Conservation (phyloP, 768 basidiomycete genomes). For the Termitomyces titanicus region DNA sequence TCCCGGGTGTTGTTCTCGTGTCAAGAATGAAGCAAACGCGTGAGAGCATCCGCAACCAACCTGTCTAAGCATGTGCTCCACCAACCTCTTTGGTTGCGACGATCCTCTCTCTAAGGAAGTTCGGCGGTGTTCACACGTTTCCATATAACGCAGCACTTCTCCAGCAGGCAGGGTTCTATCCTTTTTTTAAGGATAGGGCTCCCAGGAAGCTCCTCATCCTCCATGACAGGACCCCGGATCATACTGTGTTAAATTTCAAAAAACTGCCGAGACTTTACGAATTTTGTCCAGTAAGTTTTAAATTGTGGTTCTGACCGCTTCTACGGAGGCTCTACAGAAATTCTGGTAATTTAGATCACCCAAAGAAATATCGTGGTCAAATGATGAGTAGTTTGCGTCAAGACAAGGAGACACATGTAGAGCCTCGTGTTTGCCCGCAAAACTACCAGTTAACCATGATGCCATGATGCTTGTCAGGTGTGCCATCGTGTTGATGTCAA, state of each 20-base stretch:
- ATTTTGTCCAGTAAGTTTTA: neutral
- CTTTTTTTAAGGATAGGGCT: neutral
- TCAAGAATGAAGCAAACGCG: neutral
- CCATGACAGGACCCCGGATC: conserved; percentile 1
- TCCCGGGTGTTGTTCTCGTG: neutral
- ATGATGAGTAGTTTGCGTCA: neutral
- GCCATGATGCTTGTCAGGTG: too few species aligned
- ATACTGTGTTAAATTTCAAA: neutral
- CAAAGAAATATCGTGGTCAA: neutral
- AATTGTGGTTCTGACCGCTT: too few species aligned
- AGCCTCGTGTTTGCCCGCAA: neutral
- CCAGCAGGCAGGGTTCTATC: neutral
- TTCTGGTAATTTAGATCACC: neutral
- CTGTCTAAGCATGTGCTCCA: neutral
- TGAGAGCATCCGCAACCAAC: neutral
- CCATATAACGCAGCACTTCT: neutral
- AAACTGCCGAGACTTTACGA: neutral
- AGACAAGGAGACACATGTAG: neutral
- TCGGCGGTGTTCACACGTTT: neutral
- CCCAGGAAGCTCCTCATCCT: neutral
- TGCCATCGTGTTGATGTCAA: neutral
- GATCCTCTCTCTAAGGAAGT: conserved; percentile 1
- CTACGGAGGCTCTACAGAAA: neutral
- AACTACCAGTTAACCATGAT: neutral
- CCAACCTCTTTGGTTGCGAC: neutral